Evolutionary conservation across 306 rosid genomes (phyloP).

Genomic region (Glycyrrhiza uralensis): DNA sequence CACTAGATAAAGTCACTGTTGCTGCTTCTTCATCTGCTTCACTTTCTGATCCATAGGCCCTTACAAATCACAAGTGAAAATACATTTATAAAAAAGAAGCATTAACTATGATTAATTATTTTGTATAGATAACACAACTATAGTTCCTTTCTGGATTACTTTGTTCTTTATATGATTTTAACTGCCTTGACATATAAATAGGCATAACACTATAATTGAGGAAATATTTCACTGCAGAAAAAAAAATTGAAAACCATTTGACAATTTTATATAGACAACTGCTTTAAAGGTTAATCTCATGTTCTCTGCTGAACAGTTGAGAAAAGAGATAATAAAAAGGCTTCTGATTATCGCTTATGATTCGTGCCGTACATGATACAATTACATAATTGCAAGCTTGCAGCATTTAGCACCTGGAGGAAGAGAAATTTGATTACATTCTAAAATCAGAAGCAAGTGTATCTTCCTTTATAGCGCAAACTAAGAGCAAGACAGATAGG

Average conservation of each 20-base stretch:
- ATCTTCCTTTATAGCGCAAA: background rate
- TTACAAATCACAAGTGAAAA: conserved; percentile 34
- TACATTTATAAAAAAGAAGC: background rate
- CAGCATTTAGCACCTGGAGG: background rate
- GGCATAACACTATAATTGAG: background rate
- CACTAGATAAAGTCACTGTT: conserved; percentile 66
- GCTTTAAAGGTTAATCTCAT: background rate
- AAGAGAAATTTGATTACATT: background rate
- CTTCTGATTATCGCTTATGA: background rate
- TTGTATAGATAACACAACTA: background rate
- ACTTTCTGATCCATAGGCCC: conserved; percentile 97
- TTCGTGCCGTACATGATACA: background rate
- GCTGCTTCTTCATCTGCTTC: conserved; percentile 98
- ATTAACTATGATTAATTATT: background rate
- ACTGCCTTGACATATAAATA: background rate
- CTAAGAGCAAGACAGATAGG: background rate
- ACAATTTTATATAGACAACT: background rate
- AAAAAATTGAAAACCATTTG: background rate
- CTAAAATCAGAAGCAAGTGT: background rate
- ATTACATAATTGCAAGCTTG: background rate
- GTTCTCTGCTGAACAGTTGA: background rate
- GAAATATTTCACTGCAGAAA: background rate
- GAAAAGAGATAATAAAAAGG: background rate
- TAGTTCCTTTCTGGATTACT: background rate
- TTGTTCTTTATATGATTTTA: background rate